A percentile compares a stretch with the other conserved stretches of the same genome.
phyloP scores from a whole-genome alignment of 345 rosid species.

The Moringa oleifera region DNA sequence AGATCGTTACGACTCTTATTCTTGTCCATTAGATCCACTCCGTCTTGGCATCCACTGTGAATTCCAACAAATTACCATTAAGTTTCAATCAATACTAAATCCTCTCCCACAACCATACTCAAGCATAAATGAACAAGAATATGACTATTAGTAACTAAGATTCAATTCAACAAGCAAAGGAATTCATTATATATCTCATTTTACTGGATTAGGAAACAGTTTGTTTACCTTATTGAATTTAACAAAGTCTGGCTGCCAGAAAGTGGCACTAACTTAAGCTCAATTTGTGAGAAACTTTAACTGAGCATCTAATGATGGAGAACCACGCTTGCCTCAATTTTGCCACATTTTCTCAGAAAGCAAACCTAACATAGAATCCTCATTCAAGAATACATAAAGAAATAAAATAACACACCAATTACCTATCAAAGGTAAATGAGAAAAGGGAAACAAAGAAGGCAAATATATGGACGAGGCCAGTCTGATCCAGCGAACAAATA shows the following conservation, averaged over 20 bases:
- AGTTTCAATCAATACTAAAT: constrained; percentile 32
- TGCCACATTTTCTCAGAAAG: neutral
- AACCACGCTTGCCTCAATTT: neutral
- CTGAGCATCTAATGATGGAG: neutral
- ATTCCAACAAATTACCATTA: constrained; percentile 24
- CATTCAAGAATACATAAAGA: neutral
- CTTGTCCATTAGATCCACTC: constrained; percentile 73
- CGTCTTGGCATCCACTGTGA: constrained; percentile 21
- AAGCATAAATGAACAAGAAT: neutral
- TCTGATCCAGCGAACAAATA: neutral
- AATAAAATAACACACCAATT: neutral
- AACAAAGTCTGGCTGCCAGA: neutral
- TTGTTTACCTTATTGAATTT: neutral
- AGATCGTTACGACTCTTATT: constrained; percentile 83
- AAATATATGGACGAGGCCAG: neutral
- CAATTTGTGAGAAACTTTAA: neutral
- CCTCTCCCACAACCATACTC: constrained; percentile 13
- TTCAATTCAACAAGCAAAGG: neutral
- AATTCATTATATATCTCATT: neutral
- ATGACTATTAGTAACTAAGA: constrained; percentile 2
- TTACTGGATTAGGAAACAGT: neutral
- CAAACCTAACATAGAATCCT: neutral
- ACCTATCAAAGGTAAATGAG: neutral
- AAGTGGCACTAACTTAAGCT: neutral
- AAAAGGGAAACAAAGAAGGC: constrained; percentile 1